Evolutionary conservation across 495 filamentous ascomycete genomes (phyloP), one percentile per base, ranked within the genome.

Genomic region (Lepraria neglecta): DNA sequence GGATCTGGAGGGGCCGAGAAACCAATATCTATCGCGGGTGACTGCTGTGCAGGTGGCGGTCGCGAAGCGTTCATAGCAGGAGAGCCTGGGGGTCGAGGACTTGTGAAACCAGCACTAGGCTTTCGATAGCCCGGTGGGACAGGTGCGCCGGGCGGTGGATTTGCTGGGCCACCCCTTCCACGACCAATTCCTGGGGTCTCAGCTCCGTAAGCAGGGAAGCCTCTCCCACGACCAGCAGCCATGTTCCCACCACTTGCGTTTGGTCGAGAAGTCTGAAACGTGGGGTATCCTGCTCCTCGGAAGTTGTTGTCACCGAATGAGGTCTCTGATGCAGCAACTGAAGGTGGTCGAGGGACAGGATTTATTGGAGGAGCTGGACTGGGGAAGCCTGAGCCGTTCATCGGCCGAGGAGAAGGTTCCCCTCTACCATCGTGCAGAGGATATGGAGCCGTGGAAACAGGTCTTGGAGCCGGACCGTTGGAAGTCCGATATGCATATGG

Each of bases 281-380:
- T 58, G n/a, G 67, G 63, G 42, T 59, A 68, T 21, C 51, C 61
- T 33, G 67, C 62, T 14, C 68, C 58, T 59, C 63, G 59, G 59
- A 58, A 68, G 64, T 67, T 65, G 40, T 47, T 58, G 56, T 67
- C 64, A 52, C 67, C 63, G 59, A 53, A 64, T 46, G 63, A 67
- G 58, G 35, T 58, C 52, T 68, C 66, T 56, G 65, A 65, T 38
- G 58, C 58, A 56, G 63, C 65, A 24, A 71, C 69, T 50, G 72
- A 76, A 62, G 76, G 76, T n/a, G 78, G 70, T 50, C 80, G 78
- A 53, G 79, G 71, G 61, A 75, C 77, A 19, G 73, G 78, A 52
- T 77, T 82, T 67, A 88, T 85, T 17, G 85, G 84, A 70, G 87
- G 87, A 14, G 87, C 84, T 61, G 85, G 88, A 54, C 76, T 78